Conservation (phyloP, 257 asterid species). For the Asclepias syriaca region DNA sequence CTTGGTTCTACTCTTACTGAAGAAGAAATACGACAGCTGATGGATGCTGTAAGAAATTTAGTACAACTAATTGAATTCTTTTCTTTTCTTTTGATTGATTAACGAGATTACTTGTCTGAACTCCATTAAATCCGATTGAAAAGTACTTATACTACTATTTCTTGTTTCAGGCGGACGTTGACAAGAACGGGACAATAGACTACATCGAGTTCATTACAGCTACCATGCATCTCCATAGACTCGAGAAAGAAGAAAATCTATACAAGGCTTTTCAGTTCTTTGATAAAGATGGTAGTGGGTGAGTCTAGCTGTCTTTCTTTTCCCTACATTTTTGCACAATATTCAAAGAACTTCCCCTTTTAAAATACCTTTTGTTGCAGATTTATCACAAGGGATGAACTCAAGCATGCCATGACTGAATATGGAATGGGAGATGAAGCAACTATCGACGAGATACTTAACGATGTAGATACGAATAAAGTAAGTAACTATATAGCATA, state of each 20-base stretch:
- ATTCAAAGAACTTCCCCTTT: background rate
- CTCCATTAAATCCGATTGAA: background rate
- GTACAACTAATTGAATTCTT: background rate
- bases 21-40: constrained; percentile 57
- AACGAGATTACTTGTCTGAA: background rate
- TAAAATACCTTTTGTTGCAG: constrained; percentile 12
- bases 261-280: constrained; percentile 68
- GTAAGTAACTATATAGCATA: constrained; percentile 19
- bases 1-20: constrained; percentile 82
- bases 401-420: constrained; percentile 67
- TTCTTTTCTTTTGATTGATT: background rate
- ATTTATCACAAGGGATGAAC: constrained; percentile 87
- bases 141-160: background rate
- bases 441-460: constrained; percentile 71
- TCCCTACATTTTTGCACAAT: background rate
- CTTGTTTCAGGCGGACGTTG: constrained; percentile 74
- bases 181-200: constrained; percentile 75
- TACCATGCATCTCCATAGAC: constrained; percentile 88
- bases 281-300: constrained; percentile 80
- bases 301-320: background rate
- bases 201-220: constrained; percentile 80
- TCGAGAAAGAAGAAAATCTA: constrained; percentile 73
- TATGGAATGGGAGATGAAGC: constrained; percentile 96
- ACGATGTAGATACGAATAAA: constrained; percentile 76
- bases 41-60: constrained; percentile 77